Evolutionary conservation across 768 basidiomycete genomes (phyloP).

Genomic region (Lenzites betulinus): DNA sequence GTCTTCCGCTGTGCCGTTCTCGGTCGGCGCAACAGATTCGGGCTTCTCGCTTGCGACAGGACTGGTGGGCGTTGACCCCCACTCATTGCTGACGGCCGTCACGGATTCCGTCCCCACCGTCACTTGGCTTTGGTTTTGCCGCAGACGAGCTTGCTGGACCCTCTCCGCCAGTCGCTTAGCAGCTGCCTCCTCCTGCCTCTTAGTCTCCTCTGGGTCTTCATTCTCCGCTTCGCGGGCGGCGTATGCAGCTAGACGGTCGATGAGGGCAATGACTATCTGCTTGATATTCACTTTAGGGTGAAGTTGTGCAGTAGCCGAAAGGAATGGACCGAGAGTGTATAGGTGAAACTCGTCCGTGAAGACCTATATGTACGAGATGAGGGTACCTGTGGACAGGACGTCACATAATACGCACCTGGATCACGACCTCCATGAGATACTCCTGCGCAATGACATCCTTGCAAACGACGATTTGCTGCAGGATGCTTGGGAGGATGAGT

Average conservation of each 20-base stretch:
- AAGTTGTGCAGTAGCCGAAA: constrained; percentile 92
- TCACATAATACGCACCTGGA: constrained; percentile 63
- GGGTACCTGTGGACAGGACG: background rate
- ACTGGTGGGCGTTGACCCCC: constrained; percentile 33
- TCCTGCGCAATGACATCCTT: constrained; percentile 99
- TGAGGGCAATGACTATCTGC: constrained; percentile 94
- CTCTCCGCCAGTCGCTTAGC: constrained; percentile 85
- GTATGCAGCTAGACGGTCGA: constrained; percentile 93
- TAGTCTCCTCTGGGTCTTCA: constrained; percentile 94
- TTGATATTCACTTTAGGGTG: constrained; percentile 99
- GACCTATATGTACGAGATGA: constrained; percentile 54
- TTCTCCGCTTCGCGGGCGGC: constrained; percentile 97
- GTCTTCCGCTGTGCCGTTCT: constrained; percentile 17
- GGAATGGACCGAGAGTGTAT: constrained; percentile 93
- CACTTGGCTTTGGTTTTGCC: constrained; percentile 45
- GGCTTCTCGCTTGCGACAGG: constrained; percentile 23
- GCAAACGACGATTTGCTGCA: constrained; percentile 98
- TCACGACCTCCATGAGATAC: constrained; percentile 99
- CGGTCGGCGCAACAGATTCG: constrained; percentile 11
- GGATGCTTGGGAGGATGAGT: constrained; percentile 85
- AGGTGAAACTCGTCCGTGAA: constrained; percentile 99
- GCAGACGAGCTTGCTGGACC: constrained; percentile 75
- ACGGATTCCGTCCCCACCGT: constrained; percentile 23
- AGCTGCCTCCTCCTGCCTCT: constrained; percentile 90
- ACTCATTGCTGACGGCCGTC: constrained; percentile 24